Evolutionary conservation across 768 basidiomycete species (phyloP).

Genomic region (Hysterangium stoloniferum): DNA sequence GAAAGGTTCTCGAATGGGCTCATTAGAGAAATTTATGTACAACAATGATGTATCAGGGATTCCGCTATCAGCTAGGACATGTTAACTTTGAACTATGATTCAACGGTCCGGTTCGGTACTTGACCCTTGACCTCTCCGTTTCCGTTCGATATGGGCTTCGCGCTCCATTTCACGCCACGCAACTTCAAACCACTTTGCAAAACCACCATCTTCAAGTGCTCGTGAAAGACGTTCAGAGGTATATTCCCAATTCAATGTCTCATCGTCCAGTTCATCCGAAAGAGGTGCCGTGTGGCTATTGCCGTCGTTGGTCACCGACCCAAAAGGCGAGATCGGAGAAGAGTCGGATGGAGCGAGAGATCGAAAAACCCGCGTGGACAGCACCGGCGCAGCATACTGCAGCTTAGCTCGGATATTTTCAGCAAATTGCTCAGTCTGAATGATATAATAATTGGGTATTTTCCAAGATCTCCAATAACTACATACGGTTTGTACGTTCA

Average conservation of each 20-base stretch:
- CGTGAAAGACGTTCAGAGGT: slow-evolving; percentile 44
- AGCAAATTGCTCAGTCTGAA: slow-evolving; percentile 53
- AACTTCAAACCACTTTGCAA: slow-evolving; percentile 47
- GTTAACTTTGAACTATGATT: no score
- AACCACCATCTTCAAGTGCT: slow-evolving; percentile 54
- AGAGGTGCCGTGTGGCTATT: no score
- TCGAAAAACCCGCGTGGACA: slow-evolving; percentile 47
- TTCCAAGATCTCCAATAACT: not conserved
- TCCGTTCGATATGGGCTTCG: slow-evolving; percentile 45
- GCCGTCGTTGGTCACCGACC: not conserved
- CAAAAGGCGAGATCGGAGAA: not conserved
- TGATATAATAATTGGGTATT: not conserved
- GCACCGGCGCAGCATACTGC: slow-evolving; percentile 36
- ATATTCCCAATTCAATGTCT: slow-evolving; percentile 48
- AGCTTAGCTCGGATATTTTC: slow-evolving; percentile 45
- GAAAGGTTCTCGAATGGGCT: no score
- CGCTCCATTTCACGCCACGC: slow-evolving; percentile 49
- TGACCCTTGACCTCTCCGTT: no score
- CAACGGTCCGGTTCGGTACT: no score
- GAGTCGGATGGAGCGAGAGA: slow-evolving; percentile 26
- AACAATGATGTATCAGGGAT: no score
- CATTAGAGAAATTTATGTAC: no score
- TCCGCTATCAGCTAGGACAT: no score
- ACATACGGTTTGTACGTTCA: slow-evolving; percentile 54
- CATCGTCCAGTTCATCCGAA: slow-evolving; percentile 20